phyloP scores from a whole-genome alignment of 2,329 filamentous ascomycete species.

The Botrytis paeoniae region DNA sequence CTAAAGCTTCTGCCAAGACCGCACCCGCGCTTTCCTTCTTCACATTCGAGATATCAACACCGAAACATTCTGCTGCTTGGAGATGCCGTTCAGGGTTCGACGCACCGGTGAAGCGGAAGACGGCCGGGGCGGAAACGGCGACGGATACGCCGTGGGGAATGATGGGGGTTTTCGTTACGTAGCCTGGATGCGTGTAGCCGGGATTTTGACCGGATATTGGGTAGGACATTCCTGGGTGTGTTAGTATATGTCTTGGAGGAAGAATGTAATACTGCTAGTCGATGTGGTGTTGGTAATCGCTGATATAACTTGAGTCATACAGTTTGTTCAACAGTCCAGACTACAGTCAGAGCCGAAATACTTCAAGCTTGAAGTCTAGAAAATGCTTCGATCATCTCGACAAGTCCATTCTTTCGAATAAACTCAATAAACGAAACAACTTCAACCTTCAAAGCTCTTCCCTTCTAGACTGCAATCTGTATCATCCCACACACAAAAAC shows the following conservation, averaged over 20 bases:
- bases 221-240: slow-evolving; percentile 77
- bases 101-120: slow-evolving; percentile 88
- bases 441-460: not conserved
- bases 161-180: slow-evolving; percentile 70
- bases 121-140: slow-evolving; percentile 86
- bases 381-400: not conserved
- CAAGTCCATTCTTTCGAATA: not conserved
- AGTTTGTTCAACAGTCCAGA: not conserved
- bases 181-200: slow-evolving; percentile 85
- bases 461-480: not conserved
- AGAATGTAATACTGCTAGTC: not conserved
- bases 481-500: not conserved
- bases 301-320: no score
- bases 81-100: slow-evolving; percentile 93
- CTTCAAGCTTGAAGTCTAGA: not conserved
- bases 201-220: slow-evolving; percentile 95
- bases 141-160: slow-evolving; percentile 97
- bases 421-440: not conserved
- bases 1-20: slow-evolving; percentile 78
- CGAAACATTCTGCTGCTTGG: slow-evolving; percentile 83
- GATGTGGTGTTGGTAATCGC: not conserved
- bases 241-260: slow-evolving; percentile 9
- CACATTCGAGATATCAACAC: slow-evolving; percentile 82
- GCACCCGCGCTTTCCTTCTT: slow-evolving; percentile 88
- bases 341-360: not conserved